Evolutionary conservation across 768 basidiomycete species (phyloP).

Genomic region (Tremella yokohamensis): DNA sequence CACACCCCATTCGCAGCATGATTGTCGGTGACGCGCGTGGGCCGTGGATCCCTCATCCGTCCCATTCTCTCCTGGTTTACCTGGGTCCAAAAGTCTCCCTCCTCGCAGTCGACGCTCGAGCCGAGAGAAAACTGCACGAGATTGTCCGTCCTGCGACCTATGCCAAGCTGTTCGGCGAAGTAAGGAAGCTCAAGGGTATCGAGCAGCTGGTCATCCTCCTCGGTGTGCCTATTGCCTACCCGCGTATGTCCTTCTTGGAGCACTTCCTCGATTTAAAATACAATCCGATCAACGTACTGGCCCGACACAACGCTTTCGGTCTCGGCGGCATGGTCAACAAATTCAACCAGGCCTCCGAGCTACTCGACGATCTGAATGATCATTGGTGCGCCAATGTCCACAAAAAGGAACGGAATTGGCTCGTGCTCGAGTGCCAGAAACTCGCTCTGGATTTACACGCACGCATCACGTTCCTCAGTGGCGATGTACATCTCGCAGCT

Average conservation of each 20-base stretch:
- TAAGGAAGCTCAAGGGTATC: slow-evolving; percentile 59
- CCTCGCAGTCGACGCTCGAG: slow-evolving; percentile 60
- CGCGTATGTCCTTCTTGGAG: slow-evolving; percentile 72
- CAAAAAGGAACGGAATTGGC: slow-evolving; percentile 85
- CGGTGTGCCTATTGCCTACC: slow-evolving; percentile 70
- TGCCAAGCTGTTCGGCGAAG: slow-evolving; percentile 63
- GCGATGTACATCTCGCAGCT: slow-evolving; percentile 90
- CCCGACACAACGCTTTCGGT: slow-evolving; percentile 64
- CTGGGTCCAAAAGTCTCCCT: slow-evolving; percentile 71
- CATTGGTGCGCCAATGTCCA: slow-evolving; percentile 76
- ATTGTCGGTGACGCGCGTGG: slow-evolving; percentile 72
- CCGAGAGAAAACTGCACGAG: slow-evolving; percentile 75
- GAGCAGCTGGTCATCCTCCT: slow-evolving; percentile 81
- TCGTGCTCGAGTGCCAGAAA: slow-evolving; percentile 73
- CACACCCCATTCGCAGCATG: slow-evolving; percentile 66
- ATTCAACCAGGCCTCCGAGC: slow-evolving; percentile 61
- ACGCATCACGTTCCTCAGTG: slow-evolving; percentile 80
- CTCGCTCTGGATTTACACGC: slow-evolving; percentile 63
- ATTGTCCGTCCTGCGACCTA: slow-evolving; percentile 76
- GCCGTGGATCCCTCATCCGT: slow-evolving; percentile 71
- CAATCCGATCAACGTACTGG: slow-evolving; percentile 77
- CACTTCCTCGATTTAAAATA: slow-evolving; percentile 68
- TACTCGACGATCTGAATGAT: slow-evolving; percentile 89
- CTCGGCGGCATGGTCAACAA: slow-evolving; percentile 63
- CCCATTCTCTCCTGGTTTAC: slow-evolving; percentile 75